Evolutionary conservation across 2,329 filamentous ascomycete genomes (phyloP).

Genomic region (Parasarocladium wereldwijsianum): DNA sequence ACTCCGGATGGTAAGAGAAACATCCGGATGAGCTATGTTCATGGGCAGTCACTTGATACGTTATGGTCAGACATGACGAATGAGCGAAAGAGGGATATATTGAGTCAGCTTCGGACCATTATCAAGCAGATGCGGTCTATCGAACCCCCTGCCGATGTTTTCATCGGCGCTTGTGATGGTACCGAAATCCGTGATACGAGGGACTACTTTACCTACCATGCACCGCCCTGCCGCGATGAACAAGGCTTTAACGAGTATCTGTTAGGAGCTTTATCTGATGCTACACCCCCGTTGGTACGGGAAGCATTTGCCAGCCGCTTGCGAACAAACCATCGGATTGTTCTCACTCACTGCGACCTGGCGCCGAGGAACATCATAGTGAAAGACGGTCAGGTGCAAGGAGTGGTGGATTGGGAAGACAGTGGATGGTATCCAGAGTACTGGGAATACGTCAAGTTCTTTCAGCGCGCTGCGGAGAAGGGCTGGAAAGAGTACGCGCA

Average conservation of each 20-base stretch:
- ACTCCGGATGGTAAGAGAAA: constrained; percentile 8
- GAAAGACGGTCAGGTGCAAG: constrained; percentile 12
- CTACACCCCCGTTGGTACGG: constrained; percentile 9
- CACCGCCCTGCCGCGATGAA: constrained; percentile 10
- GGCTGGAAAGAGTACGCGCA: constrained; percentile 12
- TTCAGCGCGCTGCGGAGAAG: constrained; percentile 8
- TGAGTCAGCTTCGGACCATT: constrained; percentile 12
- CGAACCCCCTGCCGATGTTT: constrained; percentile 8
- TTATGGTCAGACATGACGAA: constrained; percentile 12
- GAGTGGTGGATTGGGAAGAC: constrained; percentile 14
- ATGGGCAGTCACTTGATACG: constrained; percentile 12
- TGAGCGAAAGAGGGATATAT: constrained; percentile 10
- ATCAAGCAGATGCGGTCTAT: constrained; percentile 12
- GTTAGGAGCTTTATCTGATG: constrained; percentile 4
- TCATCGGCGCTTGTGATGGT: constrained; percentile 13
- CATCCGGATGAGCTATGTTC: constrained; percentile 13
- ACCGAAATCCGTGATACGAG: constrained; percentile 13
- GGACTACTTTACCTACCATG: constrained; percentile 9
- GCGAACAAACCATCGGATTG: constrained; percentile 14
- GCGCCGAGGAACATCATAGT: constrained; percentile 25
- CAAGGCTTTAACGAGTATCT: constrained; percentile 13
- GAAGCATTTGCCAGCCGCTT: constrained; percentile 11
- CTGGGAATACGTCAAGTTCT: constrained; percentile 20
- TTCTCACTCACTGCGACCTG: constrained; percentile 37
- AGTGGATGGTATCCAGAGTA: constrained; percentile 12